Evolutionary conservation across 768 basidiomycete genomes (phyloP), one percentile per base, ranked within the genome.

Genomic region (Tricholoma sp.): DNA sequence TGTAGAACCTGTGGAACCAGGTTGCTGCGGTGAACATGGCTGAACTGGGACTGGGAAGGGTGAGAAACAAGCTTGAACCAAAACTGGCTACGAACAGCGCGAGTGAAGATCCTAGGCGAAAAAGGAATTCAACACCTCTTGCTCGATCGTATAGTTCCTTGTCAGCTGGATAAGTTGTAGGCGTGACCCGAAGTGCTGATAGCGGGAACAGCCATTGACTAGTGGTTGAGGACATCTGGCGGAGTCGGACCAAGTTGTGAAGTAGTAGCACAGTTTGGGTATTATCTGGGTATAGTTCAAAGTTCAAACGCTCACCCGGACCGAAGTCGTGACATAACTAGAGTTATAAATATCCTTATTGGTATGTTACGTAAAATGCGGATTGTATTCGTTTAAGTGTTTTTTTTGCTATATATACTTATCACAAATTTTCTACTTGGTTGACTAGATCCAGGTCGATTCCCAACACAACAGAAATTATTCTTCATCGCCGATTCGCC

Each of bases 1-100:
- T 91, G 69, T 89, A 94, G 70, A 94, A 94, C 11, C 92, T 80
- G 69, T 94, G 92, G 61, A 93, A 91, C 88, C 91, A 94, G 6
- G 88, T 89, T 24, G 91, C 90, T 24, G 92, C 90, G 24, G 92
- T 91, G 64, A 88, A 88, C 75, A 92, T 82, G 12, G 91, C 89
- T 13, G 89, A 85, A 18, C 85, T 84, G 28, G 89, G 88, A 50
- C 91, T 94, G 66, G 41, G 57, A 44, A 50, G 34, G 57, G 18
- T 53, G 52, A 28, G 54, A 55, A 29, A 61, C 29, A 36, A 32
- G 54, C 31, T 45, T 54, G 62, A 34, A 59, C 63, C 63, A 56
- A 42, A 54, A 50, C 20, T 33, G 53, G 42, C 49, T 56, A 81
- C 91, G 64, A 63, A 94, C 91, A 94, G 73, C 57, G 75, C 80